Base-by-base conservation (phyloP, 202 grass and related monocot genomes). In the Carex sylvatica region DNA sequence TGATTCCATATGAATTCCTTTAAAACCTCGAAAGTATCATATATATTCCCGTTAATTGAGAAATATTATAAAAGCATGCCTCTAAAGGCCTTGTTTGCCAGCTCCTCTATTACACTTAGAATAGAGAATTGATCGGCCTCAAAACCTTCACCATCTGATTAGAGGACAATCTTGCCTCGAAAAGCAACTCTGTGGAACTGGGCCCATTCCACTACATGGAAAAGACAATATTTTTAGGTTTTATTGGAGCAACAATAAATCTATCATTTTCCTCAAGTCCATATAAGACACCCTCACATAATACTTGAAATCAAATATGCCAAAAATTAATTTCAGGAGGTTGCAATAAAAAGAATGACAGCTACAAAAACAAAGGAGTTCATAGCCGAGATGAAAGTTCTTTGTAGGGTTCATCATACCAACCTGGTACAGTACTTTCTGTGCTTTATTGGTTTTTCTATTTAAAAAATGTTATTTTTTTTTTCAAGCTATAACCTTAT, bases 351-450 rank as follows among this genome's bases (percentile, higher is more conserved):
- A 80, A 96, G 84, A 95, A 99, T 99, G 96, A 92, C 91, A 82
- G 88, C 91, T 79, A 93, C 93, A 24, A 99, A 99, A 89, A 96
- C 96, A 61, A 95, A 93, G 86, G 96, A 99, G 84, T 99, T 99
- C 88, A 89, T 92, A 87, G 91, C 90, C 9, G 96, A 99, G 81
- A 90, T 99, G 83, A 96, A 95, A 91, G 91, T 96, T 88, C 91
- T 99, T 84, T 99, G 93, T 81, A 99, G 91, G 86, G 96, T 99
- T 87, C 91, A 99, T 85, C 96, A 99, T 90, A 85, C 96, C 81
- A 99, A 92, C 83, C 91, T 99, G 96, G 96, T 99, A 96, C 35
- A 71, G 30, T 6, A 73, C 49, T 63, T 82, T 85, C 63, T 89
- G 36, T 84, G 20, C 61, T 72, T 75, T 61, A 62, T 42, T 70